Percentiles rank a stretch among this genome's conserved stretches.
These are phyloP conservation scores for Tylopilus plumbeoviolaceoides DNA, from an alignment of 768 basidiomycete genomes.

Conservation along the genomic window DNA sequence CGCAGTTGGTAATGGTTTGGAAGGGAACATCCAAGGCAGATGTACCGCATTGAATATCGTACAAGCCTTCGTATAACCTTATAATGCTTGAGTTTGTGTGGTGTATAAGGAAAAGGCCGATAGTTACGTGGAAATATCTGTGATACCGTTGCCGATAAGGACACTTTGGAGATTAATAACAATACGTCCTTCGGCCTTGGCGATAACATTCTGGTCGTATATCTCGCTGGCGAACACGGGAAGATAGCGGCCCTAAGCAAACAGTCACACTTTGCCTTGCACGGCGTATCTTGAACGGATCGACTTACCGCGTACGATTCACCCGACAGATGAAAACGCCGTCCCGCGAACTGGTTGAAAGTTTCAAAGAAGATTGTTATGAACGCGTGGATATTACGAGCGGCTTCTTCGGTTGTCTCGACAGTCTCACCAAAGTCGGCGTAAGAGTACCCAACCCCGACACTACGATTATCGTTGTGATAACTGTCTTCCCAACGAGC, in stretches of 20 bases:
- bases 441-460: conserved; percentile 70
- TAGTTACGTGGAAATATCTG: conserved; percentile 47
- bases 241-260: conserved; percentile 57
- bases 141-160: conserved; percentile 73
- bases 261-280: neutral
- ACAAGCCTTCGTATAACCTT: conserved; percentile 40
- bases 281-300: neutral
- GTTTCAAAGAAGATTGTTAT: conserved; percentile 77
- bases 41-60: conserved; percentile 48
- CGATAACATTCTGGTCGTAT: conserved; percentile 62
- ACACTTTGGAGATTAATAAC: conserved; percentile 65
- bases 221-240: conserved; percentile 75
- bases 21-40: conserved; percentile 52
- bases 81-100: neutral
- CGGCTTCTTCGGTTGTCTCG: conserved; percentile 77
- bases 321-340: conserved; percentile 69
- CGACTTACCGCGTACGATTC: conserved; percentile 65
- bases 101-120: neutral
- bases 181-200: conserved; percentile 46
- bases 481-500: neutral
- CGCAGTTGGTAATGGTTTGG: conserved; percentile 36
- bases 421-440: conserved; percentile 65
- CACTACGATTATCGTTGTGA: conserved; percentile 31
- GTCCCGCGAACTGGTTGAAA: conserved; percentile 65
- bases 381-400: conserved; percentile 71